A percentile compares a stretch with the other conserved stretches of the same genome.
phyloP scores from a whole-genome alignment of 805 yeast species.

The Pichia kluyveri region DNA sequence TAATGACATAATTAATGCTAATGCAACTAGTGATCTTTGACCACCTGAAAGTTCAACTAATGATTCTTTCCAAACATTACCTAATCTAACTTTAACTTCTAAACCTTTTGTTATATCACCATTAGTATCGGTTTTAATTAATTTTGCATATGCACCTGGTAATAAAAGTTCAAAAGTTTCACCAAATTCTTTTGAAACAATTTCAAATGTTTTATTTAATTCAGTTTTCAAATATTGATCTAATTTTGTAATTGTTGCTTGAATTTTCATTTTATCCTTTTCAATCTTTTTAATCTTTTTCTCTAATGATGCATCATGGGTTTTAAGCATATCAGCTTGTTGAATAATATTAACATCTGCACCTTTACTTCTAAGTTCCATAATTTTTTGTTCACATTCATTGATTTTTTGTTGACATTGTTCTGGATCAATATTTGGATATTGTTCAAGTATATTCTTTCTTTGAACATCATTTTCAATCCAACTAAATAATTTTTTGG shows the following conservation, averaged over 20 bases:
- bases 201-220: constrained; percentile 72
- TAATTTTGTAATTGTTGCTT: constrained; percentile 73
- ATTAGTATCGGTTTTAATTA: constrained; percentile 70
- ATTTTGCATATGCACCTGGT: constrained; percentile 84
- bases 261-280: constrained; percentile 81
- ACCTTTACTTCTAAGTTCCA: constrained; percentile 60
- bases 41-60: constrained; percentile 95
- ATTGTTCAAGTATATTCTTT: constrained; percentile 46
- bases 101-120: constrained; percentile 78
- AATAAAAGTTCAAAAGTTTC: constrained; percentile 77
- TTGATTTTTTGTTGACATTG: constrained; percentile 51
- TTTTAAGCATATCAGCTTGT: constrained; percentile 86
- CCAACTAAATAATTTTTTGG: constrained; percentile 57
- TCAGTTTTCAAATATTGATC: constrained; percentile 83
- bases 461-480: constrained; percentile 55
- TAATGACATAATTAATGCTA: constrained; percentile 85
- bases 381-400: constrained; percentile 48
- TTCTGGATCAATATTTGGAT: constrained; percentile 53
- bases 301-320: constrained; percentile 68
- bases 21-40: constrained; percentile 87
- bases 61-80: constrained; percentile 92
- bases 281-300: constrained; percentile 81
- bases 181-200: constrained; percentile 86
- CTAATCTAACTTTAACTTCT: constrained; percentile 82
- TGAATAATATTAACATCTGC: constrained; percentile 83